Evolutionary conservation across 1,284 basidiomycete genomes (phyloP).

Genomic region (Cryptococcus amylolentus): DNA sequence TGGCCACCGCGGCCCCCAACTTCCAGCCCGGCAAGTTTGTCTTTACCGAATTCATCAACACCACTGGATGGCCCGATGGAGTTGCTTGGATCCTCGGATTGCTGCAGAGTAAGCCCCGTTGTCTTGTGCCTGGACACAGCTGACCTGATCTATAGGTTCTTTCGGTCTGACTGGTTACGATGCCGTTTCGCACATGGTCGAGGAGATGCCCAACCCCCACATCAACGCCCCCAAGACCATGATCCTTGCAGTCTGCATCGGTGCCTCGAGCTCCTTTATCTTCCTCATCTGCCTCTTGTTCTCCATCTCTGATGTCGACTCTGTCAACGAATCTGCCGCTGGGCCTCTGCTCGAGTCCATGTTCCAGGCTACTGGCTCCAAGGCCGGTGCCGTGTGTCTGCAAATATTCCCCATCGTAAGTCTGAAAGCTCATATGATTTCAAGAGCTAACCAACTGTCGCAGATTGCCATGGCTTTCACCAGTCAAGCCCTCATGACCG

Average conservation of each 20-base stretch:
- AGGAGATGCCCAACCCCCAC: slow-evolving; percentile 43
- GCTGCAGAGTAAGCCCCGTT: slow-evolving; percentile 38
- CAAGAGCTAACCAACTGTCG: slow-evolving; percentile 47
- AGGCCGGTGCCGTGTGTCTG: slow-evolving; percentile 61
- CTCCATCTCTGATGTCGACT: slow-evolving; percentile 59
- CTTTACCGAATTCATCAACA: slow-evolving; percentile 49
- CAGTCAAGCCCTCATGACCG: slow-evolving; percentile 57
- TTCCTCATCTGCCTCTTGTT: slow-evolving; percentile 69
- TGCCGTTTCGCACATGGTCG: slow-evolving; percentile 39
- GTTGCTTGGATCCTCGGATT: slow-evolving; percentile 52
- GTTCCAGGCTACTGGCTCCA: slow-evolving; percentile 61
- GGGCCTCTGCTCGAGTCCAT: slow-evolving; percentile 65
- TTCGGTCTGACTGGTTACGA: slow-evolving; percentile 50
- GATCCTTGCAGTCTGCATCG: slow-evolving; percentile 62
- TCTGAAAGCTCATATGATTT: not conserved
- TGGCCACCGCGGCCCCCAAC: slow-evolving; percentile 40
- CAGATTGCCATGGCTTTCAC: slow-evolving; percentile 45
- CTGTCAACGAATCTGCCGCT: slow-evolving; percentile 56
- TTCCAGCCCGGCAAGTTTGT: slow-evolving; percentile 50
- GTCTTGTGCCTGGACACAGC: not conserved
- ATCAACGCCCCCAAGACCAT: slow-evolving; percentile 51
- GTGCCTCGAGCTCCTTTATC: slow-evolving; percentile 58
- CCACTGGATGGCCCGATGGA: slow-evolving; percentile 52
- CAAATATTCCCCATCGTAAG: slow-evolving; percentile 7
- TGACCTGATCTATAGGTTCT: slow-evolving; percentile 17